Evolutionary conservation across 1,284 basidiomycete species (phyloP), one percentile per base, ranked within the genome.

Genomic region (Singerocomus inundabilis): DNA sequence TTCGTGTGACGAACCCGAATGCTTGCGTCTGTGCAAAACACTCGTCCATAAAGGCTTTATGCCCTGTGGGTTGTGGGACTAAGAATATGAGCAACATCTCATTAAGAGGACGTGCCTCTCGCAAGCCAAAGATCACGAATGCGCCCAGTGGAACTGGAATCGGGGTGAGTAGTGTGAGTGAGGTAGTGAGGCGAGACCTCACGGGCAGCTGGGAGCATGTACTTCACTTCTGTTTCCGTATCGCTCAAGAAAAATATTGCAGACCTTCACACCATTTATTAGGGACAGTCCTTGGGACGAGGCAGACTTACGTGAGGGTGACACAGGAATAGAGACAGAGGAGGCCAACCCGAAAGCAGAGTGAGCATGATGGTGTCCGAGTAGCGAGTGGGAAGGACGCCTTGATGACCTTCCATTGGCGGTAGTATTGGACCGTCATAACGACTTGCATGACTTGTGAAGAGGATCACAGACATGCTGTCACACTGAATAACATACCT

Each of bases 131-230:
- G 3, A 78, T 61, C 24, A 78, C 52, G 48, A 75, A 68, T 6
- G 74, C 71, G 0, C 62, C 67, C 10, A 79, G 54, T 2, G 79
- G 78, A 18, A 81, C 76, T 75, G 48, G 6, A 34, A 38, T 40
- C 2, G 40, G 16, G 47, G 24, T 38, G 50, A 58, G 40, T 30
- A 37, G 24, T 6, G 40, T 29, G 16, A 49, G 25, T 11, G 28
- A 26, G 12, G 44, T 34, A 24, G 30, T 6, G 18, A 40, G 21
- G 10, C 41, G 39, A 24, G 35, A 18, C 65, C 76, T 63, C 51
- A 82, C 80, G 56, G 21, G 74, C 68, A 24, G 80, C 80, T 51
- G 78, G 74, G 12, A 79, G 64, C 68, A 83, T 73, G 57, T 76
- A 79, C 7, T 74, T 70, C 57, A 75, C 70, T 5, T 66, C 52